Percentiles rank a stretch among this genome's conserved stretches.
Evolutionary conservation across 1,139 yeast species (phyloP).

Genomic region (Candida tunisiensis): DNA sequence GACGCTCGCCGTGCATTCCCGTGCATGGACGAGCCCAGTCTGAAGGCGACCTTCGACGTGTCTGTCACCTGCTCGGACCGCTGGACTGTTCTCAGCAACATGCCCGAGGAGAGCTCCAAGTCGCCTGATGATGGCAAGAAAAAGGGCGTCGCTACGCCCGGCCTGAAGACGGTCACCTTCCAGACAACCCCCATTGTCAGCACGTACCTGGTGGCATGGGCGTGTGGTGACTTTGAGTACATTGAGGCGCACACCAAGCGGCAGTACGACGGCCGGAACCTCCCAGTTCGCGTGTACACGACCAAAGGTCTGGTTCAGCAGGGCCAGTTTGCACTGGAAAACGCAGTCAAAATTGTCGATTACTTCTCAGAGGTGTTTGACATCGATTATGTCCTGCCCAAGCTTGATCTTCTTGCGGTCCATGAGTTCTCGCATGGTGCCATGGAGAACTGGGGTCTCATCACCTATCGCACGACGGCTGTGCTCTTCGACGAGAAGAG

Average conservation of each 20-base stretch:
- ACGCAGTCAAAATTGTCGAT: constrained; percentile 60
- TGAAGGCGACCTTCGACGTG: constrained; percentile 57
- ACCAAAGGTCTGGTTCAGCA: constrained; percentile 54
- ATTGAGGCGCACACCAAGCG: constrained; percentile 30
- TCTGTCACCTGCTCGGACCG: constrained; percentile 28
- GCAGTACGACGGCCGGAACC: constrained; percentile 31
- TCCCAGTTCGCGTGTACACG: constrained; percentile 71
- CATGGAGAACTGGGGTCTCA: constrained; percentile 85
- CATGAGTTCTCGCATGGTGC: constrained; percentile 80
- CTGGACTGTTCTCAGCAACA: constrained; percentile 58
- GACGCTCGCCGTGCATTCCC: constrained; percentile 80
- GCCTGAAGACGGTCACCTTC: constrained; percentile 14
- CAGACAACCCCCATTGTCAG: constrained; percentile 64
- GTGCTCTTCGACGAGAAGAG: constrained; percentile 49
- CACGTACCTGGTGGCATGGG: constrained; percentile 67
- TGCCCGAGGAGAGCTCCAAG: constrained; percentile 36
- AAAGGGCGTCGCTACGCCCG: background rate
- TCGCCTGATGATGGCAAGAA: constrained; percentile 28
- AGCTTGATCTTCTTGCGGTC: constrained; percentile 68
- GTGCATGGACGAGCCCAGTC: constrained; percentile 64
- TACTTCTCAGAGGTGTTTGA: constrained; percentile 59
- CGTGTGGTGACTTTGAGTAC: constrained; percentile 63
- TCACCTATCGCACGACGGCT: constrained; percentile 71
- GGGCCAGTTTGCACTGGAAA: constrained; percentile 52
- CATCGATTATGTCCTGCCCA: constrained; percentile 63